Base-by-base conservation (phyloP, 2,329 filamentous ascomycete genomes). In the Trichoderma aggressivum region DNA sequence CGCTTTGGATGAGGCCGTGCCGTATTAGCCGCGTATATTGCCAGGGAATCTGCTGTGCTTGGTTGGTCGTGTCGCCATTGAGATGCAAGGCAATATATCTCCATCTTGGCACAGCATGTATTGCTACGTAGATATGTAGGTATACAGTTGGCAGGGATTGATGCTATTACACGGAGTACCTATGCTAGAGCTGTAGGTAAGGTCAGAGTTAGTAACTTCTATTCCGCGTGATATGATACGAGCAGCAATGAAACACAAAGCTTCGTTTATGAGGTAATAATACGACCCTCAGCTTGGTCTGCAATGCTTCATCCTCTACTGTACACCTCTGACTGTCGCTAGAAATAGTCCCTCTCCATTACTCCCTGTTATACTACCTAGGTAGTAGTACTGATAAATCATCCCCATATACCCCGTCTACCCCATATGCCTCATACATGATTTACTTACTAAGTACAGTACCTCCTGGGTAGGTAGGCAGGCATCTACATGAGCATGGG, bases 11-110 rank as follows among this genome's bases (percentile, higher is more conserved):
- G 65, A 12, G 14, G 39, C 56, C 39, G 56, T 69, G 65, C 65
- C 65, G 65, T 36, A 53, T 36, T 69, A 61, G 39, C 65, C 65
- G 65, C 24, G 28, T 55, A 55, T 65, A 65, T 65, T 34, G 62
- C n/a, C 12, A 32, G 1, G 18, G n/a, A 14, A 8, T 30, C 2
- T 12, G 63, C 24, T 66, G 55, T 34, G 39, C 21, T 61, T 24
- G 21, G 63, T 30, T 0, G 21, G 21, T 16, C 36, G 65, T 68
- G 56, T 21, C 16, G 30, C 55, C 28, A 5, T 47, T 28, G 18
- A 28, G 18, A 58, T 8, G 30, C 63, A 28, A 11, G 43, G 50
- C 24, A 66, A 43, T 24, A 43, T 36, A 21, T 24, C 18, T 18
- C 32, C 21, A 66, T 55, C 18, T 58, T 28, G 50, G 50, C 28